These are phyloP conservation scores for Quercus ilex DNA, from an alignment of 306 rosid genomes.

Conservation along the genomic window DNA sequence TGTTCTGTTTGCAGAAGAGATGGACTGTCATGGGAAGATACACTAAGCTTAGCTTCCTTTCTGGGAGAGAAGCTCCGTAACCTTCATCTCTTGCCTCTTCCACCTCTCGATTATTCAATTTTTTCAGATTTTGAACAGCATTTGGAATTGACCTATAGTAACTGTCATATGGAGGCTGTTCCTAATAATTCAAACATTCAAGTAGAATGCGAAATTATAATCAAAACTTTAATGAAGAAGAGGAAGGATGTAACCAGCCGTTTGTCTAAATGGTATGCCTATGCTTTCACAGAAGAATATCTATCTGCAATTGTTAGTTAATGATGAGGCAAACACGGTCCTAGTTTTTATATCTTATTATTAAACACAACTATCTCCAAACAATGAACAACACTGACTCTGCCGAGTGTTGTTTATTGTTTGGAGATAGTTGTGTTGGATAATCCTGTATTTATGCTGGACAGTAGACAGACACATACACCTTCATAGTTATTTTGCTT, in stretches of 20 bases:
- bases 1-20: conserved; percentile 66
- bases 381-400: background rate
- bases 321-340: background rate
- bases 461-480: background rate
- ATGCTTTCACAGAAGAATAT: background rate
- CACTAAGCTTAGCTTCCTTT: conserved; percentile 70
- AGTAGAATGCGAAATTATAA: conserved; percentile 66
- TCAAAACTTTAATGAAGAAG: conserved; percentile 58
- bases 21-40: conserved; percentile 54
- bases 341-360: background rate
- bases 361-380: too few species aligned
- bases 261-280: conserved; percentile 71
- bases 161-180: conserved; percentile 29
- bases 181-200: conserved; percentile 43
- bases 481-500: background rate
- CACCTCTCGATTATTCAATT: conserved; percentile 44
- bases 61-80: conserved; percentile 74
- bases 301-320: background rate
- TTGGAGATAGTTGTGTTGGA: background rate
- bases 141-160: conserved; percentile 23
- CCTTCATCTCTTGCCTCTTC: conserved; percentile 85
- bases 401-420: background rate
- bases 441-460: background rate
- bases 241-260: conserved; percentile 58
- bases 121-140: conserved; percentile 35